Evolutionary conservation across 2,329 filamentous ascomycete genomes (phyloP).

Genomic region (Berkeleyomyces basicola): DNA sequence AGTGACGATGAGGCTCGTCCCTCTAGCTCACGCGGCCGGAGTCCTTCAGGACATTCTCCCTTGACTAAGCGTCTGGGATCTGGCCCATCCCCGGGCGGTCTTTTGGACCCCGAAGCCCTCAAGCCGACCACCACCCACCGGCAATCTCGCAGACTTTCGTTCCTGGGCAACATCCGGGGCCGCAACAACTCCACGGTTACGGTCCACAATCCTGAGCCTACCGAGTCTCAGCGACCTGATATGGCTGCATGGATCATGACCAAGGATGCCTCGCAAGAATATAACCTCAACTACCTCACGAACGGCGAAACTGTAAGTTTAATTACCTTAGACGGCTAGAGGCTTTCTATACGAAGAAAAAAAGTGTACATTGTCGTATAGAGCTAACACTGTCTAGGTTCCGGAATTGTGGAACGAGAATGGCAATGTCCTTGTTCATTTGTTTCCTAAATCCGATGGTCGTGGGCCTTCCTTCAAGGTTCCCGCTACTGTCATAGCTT

Average conservation of each 20-base stretch:
- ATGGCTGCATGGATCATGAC: slow-evolving; percentile 37
- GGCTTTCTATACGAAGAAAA: not conserved
- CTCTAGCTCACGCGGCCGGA: slow-evolving; percentile 3
- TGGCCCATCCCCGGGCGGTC: not conserved
- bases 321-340: not conserved
- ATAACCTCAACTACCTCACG: slow-evolving; percentile 35
- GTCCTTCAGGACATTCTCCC: slow-evolving; percentile 5
- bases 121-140: slow-evolving; percentile 2
- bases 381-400: slow-evolving; percentile 26
- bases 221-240: not conserved
- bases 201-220: slow-evolving; percentile 14
- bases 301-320: slow-evolving; percentile 37
- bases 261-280: slow-evolving; percentile 34
- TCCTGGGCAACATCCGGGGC: slow-evolving; percentile 9
- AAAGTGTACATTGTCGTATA: not conserved
- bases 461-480: slow-evolving; percentile 45
- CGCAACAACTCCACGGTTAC: slow-evolving; percentile 4
- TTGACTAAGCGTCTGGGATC: slow-evolving; percentile 4
- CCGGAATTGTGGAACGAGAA: slow-evolving; percentile 49
- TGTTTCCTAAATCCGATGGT: slow-evolving; percentile 35
- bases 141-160: slow-evolving; percentile 10
- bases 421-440: slow-evolving; percentile 39
- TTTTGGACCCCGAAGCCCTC: slow-evolving; percentile 7
- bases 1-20: not conserved
- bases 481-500: slow-evolving; percentile 34